Evolutionary conservation across 306 rosid genomes (phyloP), one percentile per base, ranked within the genome.

Genomic region (Castanopsis chinensis): DNA sequence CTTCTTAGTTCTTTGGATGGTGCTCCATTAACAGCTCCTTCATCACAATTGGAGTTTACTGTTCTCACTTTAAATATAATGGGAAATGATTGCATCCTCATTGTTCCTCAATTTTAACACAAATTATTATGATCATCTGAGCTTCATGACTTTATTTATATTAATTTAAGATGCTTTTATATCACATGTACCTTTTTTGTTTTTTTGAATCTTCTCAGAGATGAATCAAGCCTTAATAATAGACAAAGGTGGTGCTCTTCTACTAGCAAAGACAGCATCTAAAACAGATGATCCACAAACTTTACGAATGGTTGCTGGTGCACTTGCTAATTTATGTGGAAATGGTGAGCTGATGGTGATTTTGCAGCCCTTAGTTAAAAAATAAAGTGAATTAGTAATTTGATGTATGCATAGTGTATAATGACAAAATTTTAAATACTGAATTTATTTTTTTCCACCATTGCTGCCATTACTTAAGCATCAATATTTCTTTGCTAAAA

Each of bases 321-420:
- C 92, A 71, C 88, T 90, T 19, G 92, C 94, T 74, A 90, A 90
- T 88, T 88, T 90, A 87, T 90, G 94, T 71, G 94, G 94, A 82
- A 90, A 90, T 54, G 94, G 94, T 90, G 85, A 79, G 73, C 59
- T 41, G 33, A 21, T 69, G 52, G 25, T 76, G 15, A 19, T 56
- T 56, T 59, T 12, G 23, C 54, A 54, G 20, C 70, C 52, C 43
- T 10, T 6, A 33, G 28, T 35, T n/a, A 4, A 33, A 19, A 30
- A 19, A 67, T 67, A 18, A 19, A 35, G 72, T 32, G 19, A 10
- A 49, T 10, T 67, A 9, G 8, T 67, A 32, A 25, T 52, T 75
- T 3, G 14, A 61, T 37, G 27, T 52, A 25, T 73, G 25, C 18
- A 14, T 17, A 67, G 7, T 77, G 1, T 68, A 53, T 52, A 1